phyloP scores from a whole-genome alignment of 225 moss, liverwort and hornwort species.

The Polytrichum formosum region DNA sequence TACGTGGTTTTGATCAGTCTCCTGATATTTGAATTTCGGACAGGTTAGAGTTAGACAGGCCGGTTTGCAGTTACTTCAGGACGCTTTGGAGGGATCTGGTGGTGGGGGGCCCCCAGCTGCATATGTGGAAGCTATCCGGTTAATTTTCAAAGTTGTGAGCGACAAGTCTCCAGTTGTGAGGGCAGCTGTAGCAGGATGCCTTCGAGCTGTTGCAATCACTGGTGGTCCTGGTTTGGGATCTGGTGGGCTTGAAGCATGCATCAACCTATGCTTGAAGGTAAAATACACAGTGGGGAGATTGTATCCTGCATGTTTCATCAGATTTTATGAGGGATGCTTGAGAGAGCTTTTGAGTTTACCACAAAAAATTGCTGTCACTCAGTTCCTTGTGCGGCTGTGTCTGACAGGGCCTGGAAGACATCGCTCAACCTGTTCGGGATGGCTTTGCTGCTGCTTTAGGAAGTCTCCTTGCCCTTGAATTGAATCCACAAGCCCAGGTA shows the following conservation, averaged over 20 bases:
- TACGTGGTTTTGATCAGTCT: neutral
- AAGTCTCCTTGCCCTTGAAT: conserved; percentile 82
- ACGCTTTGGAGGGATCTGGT: conserved; percentile 92
- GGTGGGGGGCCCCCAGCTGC: conserved; percentile 77
- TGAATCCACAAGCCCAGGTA: conserved; percentile 83
- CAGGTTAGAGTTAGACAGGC: conserved; percentile 83
- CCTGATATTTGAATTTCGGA: conserved; percentile 5
- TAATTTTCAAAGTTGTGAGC: conserved; percentile 68
- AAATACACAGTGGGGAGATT: conserved; percentile 7
- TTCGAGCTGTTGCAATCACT: conserved; percentile 73
- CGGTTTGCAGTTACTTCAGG: conserved; percentile 79
- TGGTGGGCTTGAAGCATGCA: conserved; percentile 82
- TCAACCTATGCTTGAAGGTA: conserved; percentile 87
- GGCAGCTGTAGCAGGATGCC: conserved; percentile 88
- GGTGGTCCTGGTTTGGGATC: conserved; percentile 86
- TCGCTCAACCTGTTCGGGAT: conserved; percentile 82
- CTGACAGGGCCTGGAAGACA: conserved; percentile 80
- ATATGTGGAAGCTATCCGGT: conserved; percentile 82
- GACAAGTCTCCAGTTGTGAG: conserved; percentile 85
- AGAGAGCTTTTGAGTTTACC: too few species aligned
- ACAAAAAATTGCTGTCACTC: too few species aligned
- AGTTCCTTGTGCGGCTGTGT: neutral
- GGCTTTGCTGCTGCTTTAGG: conserved; percentile 96
- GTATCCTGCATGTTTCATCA: neutral
- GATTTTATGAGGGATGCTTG: neutral